These are phyloP conservation scores for Talaromyces wortmannii DNA, from an alignment of 495 filamentous ascomycete genomes.

Conservation along the genomic window DNA sequence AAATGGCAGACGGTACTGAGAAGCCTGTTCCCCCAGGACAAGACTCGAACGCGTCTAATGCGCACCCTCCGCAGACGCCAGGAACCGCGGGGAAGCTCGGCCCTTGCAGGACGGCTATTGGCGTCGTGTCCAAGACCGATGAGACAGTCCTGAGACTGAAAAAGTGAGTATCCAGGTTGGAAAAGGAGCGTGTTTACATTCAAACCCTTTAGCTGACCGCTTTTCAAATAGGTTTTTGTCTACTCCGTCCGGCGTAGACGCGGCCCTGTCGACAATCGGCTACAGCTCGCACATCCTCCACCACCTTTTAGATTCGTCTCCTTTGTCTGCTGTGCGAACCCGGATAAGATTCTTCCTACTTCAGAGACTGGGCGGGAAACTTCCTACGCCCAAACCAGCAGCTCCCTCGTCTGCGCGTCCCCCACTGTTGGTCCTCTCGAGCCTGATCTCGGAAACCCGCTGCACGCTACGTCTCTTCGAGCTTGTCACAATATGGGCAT, in stretches of 20 bases:
- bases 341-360: constrained; percentile 27
- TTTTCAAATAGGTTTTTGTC: constrained; percentile 22
- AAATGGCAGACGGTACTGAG: not conserved
- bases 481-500: constrained; percentile 68
- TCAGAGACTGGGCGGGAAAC: constrained; percentile 27
- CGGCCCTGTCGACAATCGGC: constrained; percentile 27
- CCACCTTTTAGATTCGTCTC: constrained; percentile 30
- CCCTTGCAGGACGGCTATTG: constrained; percentile 16
- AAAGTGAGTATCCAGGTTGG: constrained; percentile 16
- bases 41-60: constrained; percentile 14
- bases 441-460: constrained; percentile 59
- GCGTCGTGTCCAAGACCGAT: constrained; percentile 26
- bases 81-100: constrained; percentile 9
- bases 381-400: constrained; percentile 9
- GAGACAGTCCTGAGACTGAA: constrained; percentile 27
- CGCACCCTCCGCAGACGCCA: constrained; percentile 2
- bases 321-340: constrained; percentile 27
- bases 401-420: constrained; percentile 16
- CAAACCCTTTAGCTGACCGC: not conserved
- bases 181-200: not conserved
- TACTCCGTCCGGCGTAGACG: constrained; percentile 26
- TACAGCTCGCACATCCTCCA: constrained; percentile 34
- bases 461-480: constrained; percentile 76
- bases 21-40: constrained; percentile 7
- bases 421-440: constrained; percentile 45